These are phyloP conservation scores for Hypoxylon subgilvum DNA, from an alignment of 495 filamentous ascomycete species.

Conservation along the genomic window DNA sequence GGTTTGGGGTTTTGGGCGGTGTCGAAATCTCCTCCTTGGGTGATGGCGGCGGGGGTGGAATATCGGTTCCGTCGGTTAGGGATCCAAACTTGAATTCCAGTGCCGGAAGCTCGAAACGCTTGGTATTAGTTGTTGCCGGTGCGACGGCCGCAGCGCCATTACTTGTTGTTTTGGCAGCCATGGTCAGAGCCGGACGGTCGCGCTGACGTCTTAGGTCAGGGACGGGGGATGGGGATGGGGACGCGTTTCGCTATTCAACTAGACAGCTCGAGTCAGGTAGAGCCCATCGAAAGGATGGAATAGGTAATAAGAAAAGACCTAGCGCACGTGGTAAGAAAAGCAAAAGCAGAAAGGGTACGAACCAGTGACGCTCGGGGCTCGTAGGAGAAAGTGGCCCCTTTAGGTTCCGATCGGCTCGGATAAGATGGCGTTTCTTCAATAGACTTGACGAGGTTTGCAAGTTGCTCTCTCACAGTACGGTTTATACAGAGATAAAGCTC, in stretches of 20 bases:
- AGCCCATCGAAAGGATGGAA: slow-evolving; percentile 12
- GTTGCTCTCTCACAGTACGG: slow-evolving; percentile 11
- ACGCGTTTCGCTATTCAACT: slow-evolving; percentile 26
- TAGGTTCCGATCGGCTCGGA: slow-evolving; percentile 27
- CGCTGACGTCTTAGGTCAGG: slow-evolving; percentile 13
- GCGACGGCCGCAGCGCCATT: slow-evolving; percentile 29
- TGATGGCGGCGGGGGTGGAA: slow-evolving; percentile 60
- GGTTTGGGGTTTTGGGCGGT: slow-evolving; percentile 42
- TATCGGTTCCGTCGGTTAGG: slow-evolving; percentile 63
- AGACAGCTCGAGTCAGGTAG: slow-evolving; percentile 11
- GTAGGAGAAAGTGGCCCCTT: slow-evolving; percentile 21
- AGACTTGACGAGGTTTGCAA: slow-evolving; percentile 2
- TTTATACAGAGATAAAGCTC: slow-evolving; percentile 20
- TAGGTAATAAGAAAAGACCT: not conserved
- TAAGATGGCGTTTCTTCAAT: slow-evolving; percentile 13
- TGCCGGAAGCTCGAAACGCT: slow-evolving; percentile 60
- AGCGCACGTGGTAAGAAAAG: too few relatives aligned
- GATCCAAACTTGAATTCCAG: slow-evolving; percentile 58
- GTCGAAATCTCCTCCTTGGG: slow-evolving; percentile 53
- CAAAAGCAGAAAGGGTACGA: slow-evolving; percentile 22
- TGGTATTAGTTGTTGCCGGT: slow-evolving; percentile 35
- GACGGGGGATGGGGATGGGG: slow-evolving; percentile 17
- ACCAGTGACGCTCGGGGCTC: slow-evolving; percentile 29
- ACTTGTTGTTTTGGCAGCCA: slow-evolving; percentile 31
- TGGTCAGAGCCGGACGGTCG: slow-evolving; percentile 15